Evolutionary conservation across 257 asterid species (phyloP).

Genomic region (Solanum chiquidenum): DNA sequence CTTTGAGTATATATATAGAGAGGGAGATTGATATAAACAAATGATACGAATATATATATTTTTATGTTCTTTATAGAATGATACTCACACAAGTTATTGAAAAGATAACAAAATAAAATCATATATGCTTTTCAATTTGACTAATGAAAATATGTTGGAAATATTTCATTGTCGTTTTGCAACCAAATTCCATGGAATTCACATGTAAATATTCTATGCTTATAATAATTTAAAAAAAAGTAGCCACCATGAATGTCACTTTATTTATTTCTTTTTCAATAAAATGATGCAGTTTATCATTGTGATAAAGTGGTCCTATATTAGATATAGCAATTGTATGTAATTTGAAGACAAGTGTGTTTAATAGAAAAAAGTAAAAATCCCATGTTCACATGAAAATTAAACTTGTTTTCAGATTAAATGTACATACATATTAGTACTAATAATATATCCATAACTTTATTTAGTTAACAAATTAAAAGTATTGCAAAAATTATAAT

Average conservation of each 20-base stretch:
- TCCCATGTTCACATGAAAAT: background rate
- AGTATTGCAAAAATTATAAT: background rate
- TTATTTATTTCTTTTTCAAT: background rate
- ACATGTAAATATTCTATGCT: background rate
- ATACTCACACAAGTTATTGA: background rate
- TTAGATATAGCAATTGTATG: background rate
- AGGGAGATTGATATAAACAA: too few species aligned
- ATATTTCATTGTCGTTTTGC: background rate
- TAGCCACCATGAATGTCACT: background rate
- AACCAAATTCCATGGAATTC: background rate
- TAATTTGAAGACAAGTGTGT: background rate
- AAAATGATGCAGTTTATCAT: background rate
- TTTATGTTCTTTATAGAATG: background rate
- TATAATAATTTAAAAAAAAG: too few species aligned
- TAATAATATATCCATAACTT: background rate
- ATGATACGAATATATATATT: too few species aligned
- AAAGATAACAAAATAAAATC: background rate
- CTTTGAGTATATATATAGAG: too few species aligned
- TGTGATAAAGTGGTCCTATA: background rate
- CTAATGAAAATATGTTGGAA: background rate
- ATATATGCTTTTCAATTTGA: background rate
- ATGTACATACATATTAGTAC: background rate
- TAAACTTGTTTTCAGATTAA: background rate
- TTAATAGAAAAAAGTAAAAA: background rate
- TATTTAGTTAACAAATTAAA: background rate